Percentiles rank a stretch among this genome's conserved stretches.
Conservation (phyloP, 768 basidiomycete species). For the Chalciporus chontae region DNA sequence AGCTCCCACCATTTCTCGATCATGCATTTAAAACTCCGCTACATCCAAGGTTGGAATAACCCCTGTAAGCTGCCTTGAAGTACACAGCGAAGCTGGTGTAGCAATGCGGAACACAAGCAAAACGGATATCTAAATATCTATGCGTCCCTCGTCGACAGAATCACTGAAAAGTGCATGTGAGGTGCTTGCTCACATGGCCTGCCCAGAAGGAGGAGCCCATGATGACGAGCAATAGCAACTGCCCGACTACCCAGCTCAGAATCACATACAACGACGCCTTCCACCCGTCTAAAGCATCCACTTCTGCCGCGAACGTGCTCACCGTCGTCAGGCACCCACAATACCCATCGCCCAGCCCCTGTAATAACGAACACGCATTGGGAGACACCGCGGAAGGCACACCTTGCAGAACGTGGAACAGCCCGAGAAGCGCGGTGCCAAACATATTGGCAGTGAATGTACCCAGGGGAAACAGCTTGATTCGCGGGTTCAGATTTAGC, state of each 20-base stretch:
- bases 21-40: slow-evolving; percentile 30
- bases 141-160: slow-evolving; percentile 3
- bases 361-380: slow-evolving; percentile 66
- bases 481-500: slow-evolving; percentile 60
- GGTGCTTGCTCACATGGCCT: slow-evolving; percentile 41
- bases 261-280: slow-evolving; percentile 67
- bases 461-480: slow-evolving; percentile 67
- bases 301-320: slow-evolving; percentile 87
- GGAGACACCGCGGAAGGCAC: slow-evolving; percentile 36
- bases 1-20: slow-evolving; percentile 20
- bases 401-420: slow-evolving; percentile 69
- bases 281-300: slow-evolving; percentile 51
- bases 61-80: neutral
- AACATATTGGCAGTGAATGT: slow-evolving; percentile 73
- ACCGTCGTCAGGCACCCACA: slow-evolving; percentile 95
- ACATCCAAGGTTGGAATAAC: neutral
- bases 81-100: too few species aligned
- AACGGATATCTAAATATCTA: neutral
- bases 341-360: slow-evolving; percentile 86
- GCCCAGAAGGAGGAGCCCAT: slow-evolving; percentile 64
- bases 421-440: slow-evolving; percentile 81
- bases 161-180: slow-evolving; percentile 45
- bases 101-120: too few species aligned
- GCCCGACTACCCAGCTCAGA: slow-evolving; percentile 66
- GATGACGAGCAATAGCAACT: slow-evolving; percentile 67